Evolutionary conservation across 1,284 basidiomycete genomes (phyloP).

Genomic region (Rhizoctonia solani): DNA sequence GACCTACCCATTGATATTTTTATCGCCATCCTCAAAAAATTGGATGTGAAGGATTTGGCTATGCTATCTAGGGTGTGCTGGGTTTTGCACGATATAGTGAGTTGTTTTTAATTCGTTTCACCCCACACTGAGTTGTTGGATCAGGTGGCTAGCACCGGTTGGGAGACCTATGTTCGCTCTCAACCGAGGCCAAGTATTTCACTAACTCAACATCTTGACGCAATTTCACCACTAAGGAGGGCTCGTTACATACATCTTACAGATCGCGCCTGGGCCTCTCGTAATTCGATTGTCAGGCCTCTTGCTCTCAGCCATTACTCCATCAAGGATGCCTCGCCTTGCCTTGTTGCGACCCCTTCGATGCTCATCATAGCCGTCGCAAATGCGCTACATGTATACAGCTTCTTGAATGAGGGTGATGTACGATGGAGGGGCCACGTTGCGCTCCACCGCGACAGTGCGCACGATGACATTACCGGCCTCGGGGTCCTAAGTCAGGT

Average conservation of each 20-base stretch:
- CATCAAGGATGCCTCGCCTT: constrained; percentile 58
- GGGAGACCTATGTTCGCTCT: neutral
- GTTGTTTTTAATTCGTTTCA: constrained; percentile 35
- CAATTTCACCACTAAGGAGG: neutral
- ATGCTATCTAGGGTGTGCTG: constrained; percentile 46
- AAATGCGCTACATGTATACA: constrained; percentile 60
- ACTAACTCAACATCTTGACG: neutral
- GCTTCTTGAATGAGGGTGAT: constrained; percentile 61
- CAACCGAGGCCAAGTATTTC: constrained; percentile 5
- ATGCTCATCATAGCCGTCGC: constrained; percentile 68
- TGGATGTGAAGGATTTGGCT: neutral
- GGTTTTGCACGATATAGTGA: constrained; percentile 53
- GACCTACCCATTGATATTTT: constrained; percentile 15
- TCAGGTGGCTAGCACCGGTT: constrained; percentile 10
- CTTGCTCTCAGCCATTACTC: constrained; percentile 62
- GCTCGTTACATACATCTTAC: constrained; percentile 44
- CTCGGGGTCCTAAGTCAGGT: neutral
- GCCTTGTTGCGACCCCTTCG: constrained; percentile 59
- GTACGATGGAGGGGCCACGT: constrained; percentile 43
- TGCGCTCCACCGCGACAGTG: constrained; percentile 45
- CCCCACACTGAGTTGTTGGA: neutral
- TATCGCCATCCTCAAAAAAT: neutral
- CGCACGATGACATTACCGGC: constrained; percentile 58
- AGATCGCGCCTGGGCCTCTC: constrained; percentile 59
- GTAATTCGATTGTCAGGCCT: constrained; percentile 65